phyloP scores from a whole-genome alignment of 768 basidiomycete genomes.

The Auricularia sp. region DNA sequence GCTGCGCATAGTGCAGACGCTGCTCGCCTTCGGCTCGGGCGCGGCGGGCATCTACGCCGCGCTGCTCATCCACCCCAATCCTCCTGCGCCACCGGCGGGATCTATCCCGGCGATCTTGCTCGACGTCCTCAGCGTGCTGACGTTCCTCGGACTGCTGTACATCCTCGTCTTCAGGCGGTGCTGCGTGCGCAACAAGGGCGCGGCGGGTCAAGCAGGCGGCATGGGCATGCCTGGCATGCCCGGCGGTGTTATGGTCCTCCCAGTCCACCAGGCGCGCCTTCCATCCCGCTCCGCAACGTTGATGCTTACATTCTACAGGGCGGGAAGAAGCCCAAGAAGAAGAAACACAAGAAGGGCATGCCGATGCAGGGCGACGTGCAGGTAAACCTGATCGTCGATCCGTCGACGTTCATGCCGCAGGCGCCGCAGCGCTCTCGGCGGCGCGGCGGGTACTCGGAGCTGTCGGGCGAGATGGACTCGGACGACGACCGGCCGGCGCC shows the following conservation, averaged over 20 bases:
- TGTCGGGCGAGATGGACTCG: constrained; percentile 25
- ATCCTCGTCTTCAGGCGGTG: constrained; percentile 52
- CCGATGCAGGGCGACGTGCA: constrained; percentile 40
- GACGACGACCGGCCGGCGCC: constrained; percentile 15
- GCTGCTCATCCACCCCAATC: constrained; percentile 43
- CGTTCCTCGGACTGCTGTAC: constrained; percentile 41
- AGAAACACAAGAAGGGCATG: constrained; percentile 27
- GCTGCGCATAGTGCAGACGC: constrained; percentile 37
- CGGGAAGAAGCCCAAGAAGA: constrained; percentile 32
- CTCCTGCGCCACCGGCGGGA: constrained; percentile 44
- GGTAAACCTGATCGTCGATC: constrained; percentile 66
- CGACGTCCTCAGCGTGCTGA: constrained; percentile 46
- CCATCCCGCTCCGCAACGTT: constrained; percentile 14
- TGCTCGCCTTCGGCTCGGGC: constrained; percentile 42
- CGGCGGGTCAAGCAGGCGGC: constrained; percentile 14
- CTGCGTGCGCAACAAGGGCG: constrained; percentile 30
- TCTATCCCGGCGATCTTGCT: constrained; percentile 46
- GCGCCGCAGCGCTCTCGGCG: constrained; percentile 22
- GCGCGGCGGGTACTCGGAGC: constrained; percentile 19
- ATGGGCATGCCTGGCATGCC: constrained; percentile 9
- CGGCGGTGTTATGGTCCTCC: constrained; percentile 50
- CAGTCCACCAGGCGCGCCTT: constrained; percentile 35
- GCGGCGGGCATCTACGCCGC: constrained; percentile 55
- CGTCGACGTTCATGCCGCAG: constrained; percentile 38
- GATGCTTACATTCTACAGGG: too few species aligned